Conservation (phyloP, 2,329 filamentous ascomycete species). For the Aureobasidium mangrovei region DNA sequence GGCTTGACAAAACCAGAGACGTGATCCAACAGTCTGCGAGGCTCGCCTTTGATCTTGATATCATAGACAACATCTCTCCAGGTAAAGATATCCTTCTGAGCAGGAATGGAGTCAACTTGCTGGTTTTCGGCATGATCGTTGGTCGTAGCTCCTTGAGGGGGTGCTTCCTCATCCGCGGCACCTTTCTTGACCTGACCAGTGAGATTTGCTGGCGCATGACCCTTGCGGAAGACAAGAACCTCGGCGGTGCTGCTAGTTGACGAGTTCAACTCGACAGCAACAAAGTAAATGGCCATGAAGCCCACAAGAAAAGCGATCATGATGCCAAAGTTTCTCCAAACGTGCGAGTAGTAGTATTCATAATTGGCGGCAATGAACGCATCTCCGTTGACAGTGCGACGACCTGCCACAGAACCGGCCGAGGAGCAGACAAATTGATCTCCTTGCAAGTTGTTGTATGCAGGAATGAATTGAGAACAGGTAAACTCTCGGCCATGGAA, state of each 20-base stretch:
- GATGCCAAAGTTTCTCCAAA: slow-evolving; percentile 57
- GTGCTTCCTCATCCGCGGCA: slow-evolving; percentile 28
- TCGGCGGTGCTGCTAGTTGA: slow-evolving; percentile 56
- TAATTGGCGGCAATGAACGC: slow-evolving; percentile 24
- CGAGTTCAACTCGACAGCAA: slow-evolving; percentile 57
- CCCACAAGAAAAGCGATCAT: slow-evolving; percentile 54
- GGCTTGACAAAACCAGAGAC: slow-evolving; percentile 93
- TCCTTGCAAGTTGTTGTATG: slow-evolving; percentile 26
- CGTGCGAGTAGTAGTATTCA: slow-evolving; percentile 33
- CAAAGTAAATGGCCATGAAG: slow-evolving; percentile 56
- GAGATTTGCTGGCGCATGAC: slow-evolving; percentile 17
- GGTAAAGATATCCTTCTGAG: slow-evolving; percentile 53
- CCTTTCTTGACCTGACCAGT: slow-evolving; percentile 26
- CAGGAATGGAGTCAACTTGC: slow-evolving; percentile 12
- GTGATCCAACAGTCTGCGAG: slow-evolving; percentile 68
- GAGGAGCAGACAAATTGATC: slow-evolving; percentile 30
- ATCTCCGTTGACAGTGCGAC: slow-evolving; percentile 32
- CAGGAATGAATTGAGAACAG: slow-evolving; percentile 32
- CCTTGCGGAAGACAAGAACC: slow-evolving; percentile 53
- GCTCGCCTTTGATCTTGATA: slow-evolving; percentile 70
- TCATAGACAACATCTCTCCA: slow-evolving; percentile 76
- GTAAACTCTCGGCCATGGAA: slow-evolving; percentile 31
- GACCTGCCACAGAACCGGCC: slow-evolving; percentile 32
- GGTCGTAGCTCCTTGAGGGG: slow-evolving; percentile 12
- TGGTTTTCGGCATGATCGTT: slow-evolving; percentile 21